Percentiles rank a stretch among this genome's conserved stretches.
These are phyloP conservation scores for Astraeus odoratus DNA, from an alignment of 768 basidiomycete species.

Conservation along the genomic window DNA sequence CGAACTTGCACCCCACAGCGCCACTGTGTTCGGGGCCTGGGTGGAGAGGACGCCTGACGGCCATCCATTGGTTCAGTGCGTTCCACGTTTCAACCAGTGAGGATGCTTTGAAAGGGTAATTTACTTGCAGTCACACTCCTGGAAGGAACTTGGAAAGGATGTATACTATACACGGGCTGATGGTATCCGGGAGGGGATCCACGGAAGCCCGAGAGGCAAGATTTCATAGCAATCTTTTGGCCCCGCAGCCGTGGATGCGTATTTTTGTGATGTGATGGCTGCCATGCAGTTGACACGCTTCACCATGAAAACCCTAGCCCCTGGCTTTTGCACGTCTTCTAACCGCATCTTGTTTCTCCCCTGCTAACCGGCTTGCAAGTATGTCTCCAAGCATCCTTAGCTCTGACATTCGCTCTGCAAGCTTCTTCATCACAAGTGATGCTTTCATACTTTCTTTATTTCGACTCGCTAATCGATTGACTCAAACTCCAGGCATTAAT, in stretches of 20 bases:
- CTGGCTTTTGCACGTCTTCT: neutral
- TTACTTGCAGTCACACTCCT: neutral
- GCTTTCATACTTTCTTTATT: neutral
- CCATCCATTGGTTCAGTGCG: too few species aligned
- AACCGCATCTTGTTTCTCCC: neutral
- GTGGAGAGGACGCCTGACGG: too few species aligned
- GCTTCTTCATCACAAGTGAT: neutral
- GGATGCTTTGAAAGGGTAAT: too few species aligned
- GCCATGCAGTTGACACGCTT: conserved; percentile 3
- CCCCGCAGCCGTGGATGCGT: neutral
- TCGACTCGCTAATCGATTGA: neutral
- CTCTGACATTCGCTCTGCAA: neutral
- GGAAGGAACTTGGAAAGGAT: neutral
- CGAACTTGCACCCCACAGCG: too few species aligned
- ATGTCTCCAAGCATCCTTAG: neutral
- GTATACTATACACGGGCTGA: too few species aligned
- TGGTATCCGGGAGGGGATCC: too few species aligned
- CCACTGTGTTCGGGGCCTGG: too few species aligned
- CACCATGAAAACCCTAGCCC: conserved; percentile 1
- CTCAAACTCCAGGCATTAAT: neutral
- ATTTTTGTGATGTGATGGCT: neutral
- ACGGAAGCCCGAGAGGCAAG: neutral
- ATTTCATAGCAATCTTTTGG: neutral
- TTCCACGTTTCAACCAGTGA: too few species aligned
- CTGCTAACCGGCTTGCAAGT: neutral